A percentile compares a stretch with the other conserved stretches of the same genome.
phyloP scores from a whole-genome alignment of 2,329 filamentous ascomycete genomes.

The Microsporum audouinii region DNA sequence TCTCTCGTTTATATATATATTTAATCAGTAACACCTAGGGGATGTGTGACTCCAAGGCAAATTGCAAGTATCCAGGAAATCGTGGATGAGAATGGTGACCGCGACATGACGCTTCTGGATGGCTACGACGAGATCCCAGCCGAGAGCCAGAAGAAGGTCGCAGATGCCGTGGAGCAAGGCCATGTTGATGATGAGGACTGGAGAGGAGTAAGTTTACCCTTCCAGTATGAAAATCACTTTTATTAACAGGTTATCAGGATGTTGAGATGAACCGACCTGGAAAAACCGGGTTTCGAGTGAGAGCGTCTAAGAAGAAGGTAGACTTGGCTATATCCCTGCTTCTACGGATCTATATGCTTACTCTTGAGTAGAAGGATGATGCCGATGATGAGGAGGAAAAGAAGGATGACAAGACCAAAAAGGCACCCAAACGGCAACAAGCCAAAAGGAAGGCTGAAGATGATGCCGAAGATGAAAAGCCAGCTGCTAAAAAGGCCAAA shows the following conservation, averaged over 20 bases:
- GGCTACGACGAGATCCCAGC: slow-evolving; percentile 66
- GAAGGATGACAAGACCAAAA: slow-evolving; percentile 24
- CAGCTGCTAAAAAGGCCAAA: slow-evolving; percentile 15
- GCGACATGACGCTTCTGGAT: slow-evolving; percentile 58
- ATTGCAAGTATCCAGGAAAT: slow-evolving; percentile 52
- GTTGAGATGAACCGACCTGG: slow-evolving; percentile 61
- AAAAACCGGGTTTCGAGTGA: slow-evolving; percentile 49
- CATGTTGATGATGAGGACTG: slow-evolving; percentile 79
- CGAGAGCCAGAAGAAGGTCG: slow-evolving; percentile 62
- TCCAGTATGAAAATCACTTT: slow-evolving; percentile 2
- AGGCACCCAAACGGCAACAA: slow-evolving; percentile 21
- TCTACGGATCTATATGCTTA: neutral
- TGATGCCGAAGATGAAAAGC: slow-evolving; percentile 13
- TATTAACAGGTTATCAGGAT: slow-evolving; percentile 44
- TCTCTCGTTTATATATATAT: neutral
- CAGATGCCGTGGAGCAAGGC: slow-evolving; percentile 59
- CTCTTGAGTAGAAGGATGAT: neutral
- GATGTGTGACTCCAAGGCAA: slow-evolving; percentile 70
- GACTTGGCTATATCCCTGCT: neutral
- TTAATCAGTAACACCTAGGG: slow-evolving; percentile 45
- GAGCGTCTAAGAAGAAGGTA: slow-evolving; percentile 25
- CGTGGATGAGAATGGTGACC: slow-evolving; percentile 35
- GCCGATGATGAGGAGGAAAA: slow-evolving; percentile 9
- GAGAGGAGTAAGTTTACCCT: slow-evolving; percentile 57
- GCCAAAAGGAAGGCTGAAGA: slow-evolving; percentile 26